These are phyloP conservation scores for Aspergillus coremiiformis DNA, from an alignment of 495 filamentous ascomycete genomes.

Conservation along the genomic window DNA sequence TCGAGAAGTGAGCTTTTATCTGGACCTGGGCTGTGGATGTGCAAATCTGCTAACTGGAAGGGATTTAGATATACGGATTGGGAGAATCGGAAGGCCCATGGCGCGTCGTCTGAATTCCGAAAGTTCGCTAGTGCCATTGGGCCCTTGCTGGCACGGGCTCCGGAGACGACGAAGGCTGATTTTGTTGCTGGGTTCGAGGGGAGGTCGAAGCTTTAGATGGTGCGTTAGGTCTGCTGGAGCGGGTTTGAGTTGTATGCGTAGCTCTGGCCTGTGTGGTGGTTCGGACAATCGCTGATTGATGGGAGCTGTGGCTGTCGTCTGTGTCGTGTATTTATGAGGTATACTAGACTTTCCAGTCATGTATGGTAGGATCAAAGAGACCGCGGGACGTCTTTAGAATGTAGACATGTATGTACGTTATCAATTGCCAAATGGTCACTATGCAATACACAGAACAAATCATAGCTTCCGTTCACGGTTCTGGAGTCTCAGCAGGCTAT, in stretches of 20 bases:
- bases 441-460: not conserved
- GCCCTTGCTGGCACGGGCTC: slow-evolving; percentile 6
- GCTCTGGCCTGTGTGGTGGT: not conserved
- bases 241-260: too few relatives aligned
- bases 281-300: not conserved
- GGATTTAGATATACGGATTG: slow-evolving; percentile 11
- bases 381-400: too few relatives aligned
- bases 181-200: slow-evolving; percentile 15
- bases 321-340: too few relatives aligned
- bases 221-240: not conserved
- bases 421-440: too few relatives aligned
- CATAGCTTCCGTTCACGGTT: slow-evolving; percentile 22
- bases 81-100: slow-evolving; percentile 13
- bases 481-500: slow-evolving; percentile 42
- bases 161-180: slow-evolving; percentile 9
- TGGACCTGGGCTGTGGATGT: not conserved
- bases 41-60: not conserved
- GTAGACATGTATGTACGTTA: too few relatives aligned
- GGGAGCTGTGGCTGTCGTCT: not conserved
- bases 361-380: not conserved
- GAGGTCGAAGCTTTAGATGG: slow-evolving; percentile 13
- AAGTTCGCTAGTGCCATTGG: slow-evolving; percentile 11
- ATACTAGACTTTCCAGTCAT: too few relatives aligned
- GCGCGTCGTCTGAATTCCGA: slow-evolving; percentile 9
- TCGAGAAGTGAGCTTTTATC: not conserved